Evolutionary conservation across 352 stramenopile genomes (phyloP), one percentile per base, ranked within the genome.

Genomic region (Phytophthora colocasiae): DNA sequence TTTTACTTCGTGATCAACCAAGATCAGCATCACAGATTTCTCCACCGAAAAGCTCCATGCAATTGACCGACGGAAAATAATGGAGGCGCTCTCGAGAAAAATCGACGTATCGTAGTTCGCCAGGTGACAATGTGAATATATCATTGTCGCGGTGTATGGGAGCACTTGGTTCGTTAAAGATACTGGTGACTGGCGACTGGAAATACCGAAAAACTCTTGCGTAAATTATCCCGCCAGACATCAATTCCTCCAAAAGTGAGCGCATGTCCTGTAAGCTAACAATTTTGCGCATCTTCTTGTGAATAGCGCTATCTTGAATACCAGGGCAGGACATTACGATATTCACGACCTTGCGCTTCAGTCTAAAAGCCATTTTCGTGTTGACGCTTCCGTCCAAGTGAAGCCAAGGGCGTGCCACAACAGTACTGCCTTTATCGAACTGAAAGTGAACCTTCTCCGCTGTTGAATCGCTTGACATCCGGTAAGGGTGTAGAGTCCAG

Each of bases 301-400:
- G 80, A 43, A 96, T 63, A 24, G 40, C 52, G 11, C 39, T 52
- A 55, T 96, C 85, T 44, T 71, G 65, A 54, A 96, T 90, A 1
- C 88, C 88, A 24, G 88, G 88, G 0, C 54, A 80, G 41, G 77
- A 90, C 75, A 92, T 87, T 15, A 94, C 71, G 31, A 93, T 91
- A 58, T 93, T 96, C 15, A 92, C 81, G 10, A 93, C 71, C 63
- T 91, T 87, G 24, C 83, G 79, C 64, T 96, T 96, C 22, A 96
- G 58, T 46, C 75, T 66, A 17, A 93, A 54, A 26, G 77, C 59
- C 2, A 87, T 72, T 10, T 73, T 78, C 0, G 65, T 71, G 64
- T 96, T 96, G 2, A 75, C 34, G 12, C 63, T 83, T 7, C 88
- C 88, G 61, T 96, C 83, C 29, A 96, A 71, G 47, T 91, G 79